Base-by-base conservation (phyloP, 164 flowering plant genomes). In the Pachysandra terminalis region DNA sequence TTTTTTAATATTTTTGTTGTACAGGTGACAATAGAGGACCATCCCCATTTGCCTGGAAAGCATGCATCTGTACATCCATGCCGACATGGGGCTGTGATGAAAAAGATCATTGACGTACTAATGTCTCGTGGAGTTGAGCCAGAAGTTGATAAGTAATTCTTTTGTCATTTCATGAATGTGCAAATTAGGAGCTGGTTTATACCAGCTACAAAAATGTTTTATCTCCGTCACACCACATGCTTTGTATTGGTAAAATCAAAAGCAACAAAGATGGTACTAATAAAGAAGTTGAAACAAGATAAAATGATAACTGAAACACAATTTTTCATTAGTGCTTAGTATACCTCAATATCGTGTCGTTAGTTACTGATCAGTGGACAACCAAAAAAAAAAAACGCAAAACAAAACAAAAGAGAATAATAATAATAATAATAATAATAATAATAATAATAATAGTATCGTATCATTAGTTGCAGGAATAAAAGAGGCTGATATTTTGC, bases 31-130 rank as follows among this genome's bases (percentile, higher is more conserved):
- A 90, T 93, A 75, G 99, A 93, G 81, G 97, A 95, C 71, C 99
- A 95, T 83, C 99, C 99, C 15, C 99, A 95, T 78, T 81, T 95
- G 74, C 88, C 91, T 59, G 99, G 98, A 71, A 90, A 95, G 77
- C 97, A 95, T 86, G 98, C 98, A 56, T 92, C 99, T 61, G 86
- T 95, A 9, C 99, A 95, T 82, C 99, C 99, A 15, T 95, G 99
- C 68, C 79, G 89, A 60, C 99, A 95, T 81, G 98, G 91, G 35
- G 99, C 97, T 67, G 99, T 95, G 67, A 95, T 94, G 97, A 94
- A 94, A 80, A 94, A 94, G 79, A 91, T 91, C 51, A 94, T 91
- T 80, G 98, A 91, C 77, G 96, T 89, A 67, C 71, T 90, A 21
- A 83, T 94, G 93, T 87, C 96, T 21, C 88, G 81, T 70, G 99